Evolutionary conservation across 2,329 filamentous ascomycete species (phyloP).

Genomic region (Parastagonospora nodorum): DNA sequence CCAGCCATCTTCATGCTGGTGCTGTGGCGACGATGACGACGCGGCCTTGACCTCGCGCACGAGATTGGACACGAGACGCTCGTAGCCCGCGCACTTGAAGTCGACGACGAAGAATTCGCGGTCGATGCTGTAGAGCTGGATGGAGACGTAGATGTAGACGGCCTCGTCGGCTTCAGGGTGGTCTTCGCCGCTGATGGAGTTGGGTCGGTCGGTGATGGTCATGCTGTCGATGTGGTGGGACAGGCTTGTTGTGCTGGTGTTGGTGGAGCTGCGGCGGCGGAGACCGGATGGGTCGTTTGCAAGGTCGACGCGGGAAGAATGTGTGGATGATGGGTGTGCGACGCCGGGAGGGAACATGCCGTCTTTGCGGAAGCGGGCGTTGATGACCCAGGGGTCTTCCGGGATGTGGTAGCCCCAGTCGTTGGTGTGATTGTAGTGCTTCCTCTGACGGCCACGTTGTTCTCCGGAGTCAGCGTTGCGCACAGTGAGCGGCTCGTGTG

Average conservation of each 20-base stretch:
- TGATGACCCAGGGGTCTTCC: conserved; percentile 92
- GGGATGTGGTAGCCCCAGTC: conserved; percentile 78
- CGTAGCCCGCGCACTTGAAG: conserved; percentile 98
- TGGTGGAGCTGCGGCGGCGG: conserved; percentile 40
- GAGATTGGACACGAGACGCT: conserved; percentile 69
- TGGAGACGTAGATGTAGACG: conserved; percentile 92
- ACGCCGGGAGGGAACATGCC: conserved; percentile 67
- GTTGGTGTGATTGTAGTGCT: conserved; percentile 52
- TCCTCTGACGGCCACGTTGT: conserved; percentile 44
- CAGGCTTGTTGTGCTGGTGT: conserved; percentile 35
- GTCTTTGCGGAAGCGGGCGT: conserved; percentile 84
- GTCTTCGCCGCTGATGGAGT: conserved; percentile 21
- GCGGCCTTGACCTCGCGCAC: conserved; percentile 46
- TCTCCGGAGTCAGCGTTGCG: conserved; percentile 30
- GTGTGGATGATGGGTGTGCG: conserved; percentile 55
- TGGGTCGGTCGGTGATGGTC: conserved; percentile 16
- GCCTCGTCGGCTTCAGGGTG: conserved; percentile 62
- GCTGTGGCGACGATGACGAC: conserved; percentile 15
- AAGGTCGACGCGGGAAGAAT: conserved; percentile 56
- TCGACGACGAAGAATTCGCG: conserved; percentile 92
- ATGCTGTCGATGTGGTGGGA: conserved; percentile 38
- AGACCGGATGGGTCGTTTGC: conserved; percentile 28
- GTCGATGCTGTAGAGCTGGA: conserved; percentile 73
- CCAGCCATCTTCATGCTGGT: conserved; percentile 36
- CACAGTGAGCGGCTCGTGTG: conserved; percentile 36